Base-by-base conservation (phyloP, 768 basidiomycete species). In the Dictyophora rubrovolvata region DNA sequence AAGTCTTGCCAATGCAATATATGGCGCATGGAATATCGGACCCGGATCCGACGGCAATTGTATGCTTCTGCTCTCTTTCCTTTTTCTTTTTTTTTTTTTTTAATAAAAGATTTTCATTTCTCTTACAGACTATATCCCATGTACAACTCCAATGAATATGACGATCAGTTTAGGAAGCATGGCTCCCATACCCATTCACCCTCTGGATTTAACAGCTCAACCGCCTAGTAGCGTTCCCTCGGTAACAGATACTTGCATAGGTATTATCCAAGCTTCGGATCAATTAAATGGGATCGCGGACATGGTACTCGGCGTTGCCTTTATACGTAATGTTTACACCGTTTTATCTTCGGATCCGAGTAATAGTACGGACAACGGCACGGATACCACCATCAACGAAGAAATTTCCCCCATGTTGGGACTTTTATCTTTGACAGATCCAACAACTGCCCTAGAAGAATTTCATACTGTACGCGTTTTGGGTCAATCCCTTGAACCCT, bases 281-380 rank as follows among this genome's bases (percentile, higher is more conserved):
- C 66, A 64, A 1, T 63, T 74, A 0, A 59, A 63, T 3, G 64
- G 61, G 14, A 71, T 81, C 17, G 83, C 79, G 0, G 88, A 90
- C 68, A 83, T 91, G 72, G 75, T 91, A 59, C 81, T 91, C 42
- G 89, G 87, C 46, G 85, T 88, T 0, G 83, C 88, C 0, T 91
- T 91, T 67, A 71, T 91, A 65, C 77, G 86, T 11, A 89, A 84
- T 65, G 77, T 81, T 3, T 91, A 92, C 66, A 84, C 81, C 12
- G 87, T 92, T 62, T 79, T 89, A 78, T 84, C 83, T 0, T 88
- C 14, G 63, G 65, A 3, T 82, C 85, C 67, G 71, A 60, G 35
- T n/a, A 63, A 65, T 21, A 58, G 63, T 48, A 60, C 62, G n/a
- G n/a, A n/a, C 23, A 63, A 63, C 42, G 54, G 63, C 9, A 35